Conservation (phyloP, 2,329 filamentous ascomycete species). For the Ophiocordyceps camponoti-rufipedis region DNA sequence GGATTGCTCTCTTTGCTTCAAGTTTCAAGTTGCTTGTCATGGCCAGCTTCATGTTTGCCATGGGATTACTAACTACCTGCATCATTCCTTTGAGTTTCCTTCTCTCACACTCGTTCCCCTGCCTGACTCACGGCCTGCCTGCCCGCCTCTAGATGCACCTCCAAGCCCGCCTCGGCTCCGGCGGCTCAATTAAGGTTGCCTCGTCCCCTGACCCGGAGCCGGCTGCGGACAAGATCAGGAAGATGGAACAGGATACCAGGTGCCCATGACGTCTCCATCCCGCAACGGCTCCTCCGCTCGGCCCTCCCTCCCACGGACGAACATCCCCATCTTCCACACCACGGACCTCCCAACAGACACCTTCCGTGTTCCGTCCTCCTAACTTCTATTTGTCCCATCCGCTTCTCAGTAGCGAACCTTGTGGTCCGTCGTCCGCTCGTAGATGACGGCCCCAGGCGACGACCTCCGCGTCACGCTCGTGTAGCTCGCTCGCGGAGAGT, state of each 20-base stretch:
- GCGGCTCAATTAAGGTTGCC: too few species aligned
- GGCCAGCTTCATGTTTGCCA: too few species aligned
- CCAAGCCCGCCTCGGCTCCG: neutral
- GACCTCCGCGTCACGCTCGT: conserved; percentile 18
- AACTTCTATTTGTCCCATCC: conserved; percentile 6
- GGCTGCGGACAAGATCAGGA: too few species aligned
- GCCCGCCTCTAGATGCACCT: neutral
- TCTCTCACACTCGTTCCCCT: neutral
- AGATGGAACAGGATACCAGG: neutral
- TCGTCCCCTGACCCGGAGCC: too few species aligned
- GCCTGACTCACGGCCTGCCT: neutral
- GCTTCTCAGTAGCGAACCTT: conserved; percentile 6
- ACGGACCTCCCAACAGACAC: neutral
- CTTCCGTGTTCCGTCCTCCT: neutral
- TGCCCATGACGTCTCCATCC: neutral
- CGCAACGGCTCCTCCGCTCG: neutral
- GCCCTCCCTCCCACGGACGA: neutral
- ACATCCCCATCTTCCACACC: neutral
- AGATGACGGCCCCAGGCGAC: conserved; percentile 22
- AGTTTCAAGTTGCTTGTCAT: neutral
- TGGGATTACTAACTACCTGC: neutral
- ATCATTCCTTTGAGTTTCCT: neutral
- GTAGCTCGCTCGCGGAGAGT: conserved; percentile 24
- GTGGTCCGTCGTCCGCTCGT: conserved; percentile 18
- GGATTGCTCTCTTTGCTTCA: neutral